Conservation (phyloP, 441 rosid genomes). For the Daphne laureola region DNA sequence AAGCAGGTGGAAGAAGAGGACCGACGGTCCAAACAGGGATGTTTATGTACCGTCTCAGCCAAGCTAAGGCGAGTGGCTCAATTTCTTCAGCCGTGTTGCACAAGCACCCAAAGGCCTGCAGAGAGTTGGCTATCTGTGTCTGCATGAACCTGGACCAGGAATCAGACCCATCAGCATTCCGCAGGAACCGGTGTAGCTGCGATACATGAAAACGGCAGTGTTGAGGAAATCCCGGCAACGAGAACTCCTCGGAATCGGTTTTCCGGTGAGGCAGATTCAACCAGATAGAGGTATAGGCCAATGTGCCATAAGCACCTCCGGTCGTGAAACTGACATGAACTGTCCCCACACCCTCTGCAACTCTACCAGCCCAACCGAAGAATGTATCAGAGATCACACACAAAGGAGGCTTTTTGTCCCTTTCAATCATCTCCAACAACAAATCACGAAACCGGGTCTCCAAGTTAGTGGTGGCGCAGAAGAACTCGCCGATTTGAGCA, state of each 20-base stretch:
- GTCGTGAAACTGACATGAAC: slow-evolving; percentile 25
- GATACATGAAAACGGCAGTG: slow-evolving; percentile 25
- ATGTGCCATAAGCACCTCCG: slow-evolving; percentile 30
- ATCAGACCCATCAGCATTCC: slow-evolving; percentile 30
- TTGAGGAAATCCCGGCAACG: slow-evolving; percentile 33
- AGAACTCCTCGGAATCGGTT: slow-evolving; percentile 24
- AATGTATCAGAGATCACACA: slow-evolving; percentile 34
- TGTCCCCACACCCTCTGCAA: slow-evolving; percentile 23
- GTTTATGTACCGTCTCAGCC: slow-evolving; percentile 20
- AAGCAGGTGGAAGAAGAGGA: slow-evolving; percentile 30
- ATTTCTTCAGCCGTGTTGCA: slow-evolving; percentile 32
- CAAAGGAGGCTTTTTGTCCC: slow-evolving; percentile 27
- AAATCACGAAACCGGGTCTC: slow-evolving; percentile 20
- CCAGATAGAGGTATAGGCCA: slow-evolving; percentile 33
- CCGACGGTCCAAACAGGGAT: slow-evolving; percentile 36
- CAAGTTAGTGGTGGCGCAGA: slow-evolving; percentile 13
- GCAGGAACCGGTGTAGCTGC: slow-evolving; percentile 22
- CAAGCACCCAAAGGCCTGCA: slow-evolving; percentile 27
- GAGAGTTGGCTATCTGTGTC: slow-evolving; percentile 20
- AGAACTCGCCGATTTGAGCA: slow-evolving; percentile 12
- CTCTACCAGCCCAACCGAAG: slow-evolving; percentile 32
- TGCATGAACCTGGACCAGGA: slow-evolving; percentile 34
- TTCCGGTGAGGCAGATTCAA: slow-evolving; percentile 33
- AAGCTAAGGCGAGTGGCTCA: slow-evolving; percentile 27
- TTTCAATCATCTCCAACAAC: slow-evolving; percentile 12